Evolutionary conservation across 805 yeast genomes (phyloP), one percentile per base, ranked within the genome.

Genomic region (Candida michaelii): DNA sequence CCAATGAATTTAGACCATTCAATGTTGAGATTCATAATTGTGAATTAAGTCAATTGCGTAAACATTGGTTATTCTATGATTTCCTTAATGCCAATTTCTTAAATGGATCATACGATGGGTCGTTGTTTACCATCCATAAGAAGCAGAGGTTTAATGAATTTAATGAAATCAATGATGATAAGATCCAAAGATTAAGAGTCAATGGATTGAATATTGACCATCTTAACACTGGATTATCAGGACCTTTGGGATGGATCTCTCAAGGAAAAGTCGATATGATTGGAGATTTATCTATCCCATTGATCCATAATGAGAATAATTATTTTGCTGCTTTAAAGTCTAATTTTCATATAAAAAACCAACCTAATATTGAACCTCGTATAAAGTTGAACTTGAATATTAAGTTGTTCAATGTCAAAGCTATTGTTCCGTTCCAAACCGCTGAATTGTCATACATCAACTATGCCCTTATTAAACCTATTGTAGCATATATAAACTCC

Each of bases 211-310:
- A 81, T 56, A 77, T 93, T 29, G 96, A 91, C 52, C 98, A 93
- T 63, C 65, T 93, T 44, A 93, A 93, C 58, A 79, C 87, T 1
- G 98, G 97, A 0, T 76, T 87, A 44, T 82, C 82, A 42, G 99
- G 99, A 0, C 96, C 98, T 10, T 89, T 93, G 63, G 97, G 98
- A 5, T 93, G 99, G 99, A 91, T 93, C 43, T 81, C 88, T 5
- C 76, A 79, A 47, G 99, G 99, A 11, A 81, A 81, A 39, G 98
- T 91, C 16, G 97, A 93, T 62, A 83, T 93, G 82, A 68, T 88
- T 49, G 97, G 97, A 6, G 97, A 93, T 57, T 80, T 91, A 13
- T 79, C 83, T 74, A 81, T 89, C 2, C 95, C 96, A 0, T 29
- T 16, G 8, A 10, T 23, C 8, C 14, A 18, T 13, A 18, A 27